A percentile compares a stretch with the other conserved stretches of the same genome.
phyloP scores from a whole-genome alignment of 768 basidiomycete species.

The Cyclocybe cylindracea region DNA sequence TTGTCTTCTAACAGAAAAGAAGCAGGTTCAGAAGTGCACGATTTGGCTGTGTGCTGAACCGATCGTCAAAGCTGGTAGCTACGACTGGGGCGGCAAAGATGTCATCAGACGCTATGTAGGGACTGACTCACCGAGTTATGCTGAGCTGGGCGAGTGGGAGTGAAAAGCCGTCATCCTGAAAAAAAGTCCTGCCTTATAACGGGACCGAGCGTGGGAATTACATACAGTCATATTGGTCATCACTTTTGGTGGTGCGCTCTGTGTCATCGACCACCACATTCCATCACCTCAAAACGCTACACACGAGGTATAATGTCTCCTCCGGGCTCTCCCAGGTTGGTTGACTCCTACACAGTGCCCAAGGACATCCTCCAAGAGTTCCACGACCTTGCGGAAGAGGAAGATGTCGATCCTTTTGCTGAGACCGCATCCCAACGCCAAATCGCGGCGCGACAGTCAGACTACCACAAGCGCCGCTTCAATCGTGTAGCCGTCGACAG shows the following conservation, averaged over 20 bases:
- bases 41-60: constrained; percentile 72
- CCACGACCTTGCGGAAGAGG: constrained; percentile 90
- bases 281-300: constrained; percentile 16
- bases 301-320: constrained; percentile 53
- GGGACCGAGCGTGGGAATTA: constrained; percentile 32
- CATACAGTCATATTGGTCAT: constrained; percentile 28
- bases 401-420: constrained; percentile 87
- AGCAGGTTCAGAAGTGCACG: constrained; percentile 57
- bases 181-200: constrained; percentile 20
- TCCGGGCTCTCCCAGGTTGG: constrained; percentile 66
- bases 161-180: constrained; percentile 4
- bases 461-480: constrained; percentile 94
- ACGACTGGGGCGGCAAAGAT: constrained; percentile 80
- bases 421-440: constrained; percentile 93
- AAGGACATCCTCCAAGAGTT: constrained; percentile 96
- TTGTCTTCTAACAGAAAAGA: too few relatives aligned
- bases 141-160: constrained; percentile 1
- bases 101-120: constrained; percentile 45
- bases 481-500: constrained; percentile 81
- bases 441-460: constrained; percentile 90
- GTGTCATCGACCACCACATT: constrained; percentile 23
- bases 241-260: constrained; percentile 12
- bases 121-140: constrained; percentile 18
- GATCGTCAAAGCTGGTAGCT: constrained; percentile 62
- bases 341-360: constrained; percentile 91